A percentile compares a stretch with the other conserved stretches of the same genome.
Evolutionary conservation across 2,329 filamentous ascomycete genomes (phyloP).

Genomic region (Geosmithia morbida): DNA sequence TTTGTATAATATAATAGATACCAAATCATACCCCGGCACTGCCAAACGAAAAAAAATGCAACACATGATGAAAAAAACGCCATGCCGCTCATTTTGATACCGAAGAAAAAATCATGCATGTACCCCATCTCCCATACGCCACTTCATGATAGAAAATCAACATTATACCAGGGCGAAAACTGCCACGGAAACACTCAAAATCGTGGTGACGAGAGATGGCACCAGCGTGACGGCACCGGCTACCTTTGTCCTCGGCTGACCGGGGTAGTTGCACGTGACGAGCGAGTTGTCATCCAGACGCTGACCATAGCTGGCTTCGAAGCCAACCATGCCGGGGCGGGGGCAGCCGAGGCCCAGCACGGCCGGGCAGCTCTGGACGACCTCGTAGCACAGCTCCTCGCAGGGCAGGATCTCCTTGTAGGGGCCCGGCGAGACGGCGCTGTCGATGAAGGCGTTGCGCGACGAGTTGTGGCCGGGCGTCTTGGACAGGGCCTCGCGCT

Average conservation of each 20-base stretch:
- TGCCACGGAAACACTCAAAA: constrained; percentile 1
- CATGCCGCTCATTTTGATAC: background rate
- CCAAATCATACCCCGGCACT: background rate
- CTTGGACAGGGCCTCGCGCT: constrained; percentile 3
- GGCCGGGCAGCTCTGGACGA: constrained; percentile 76
- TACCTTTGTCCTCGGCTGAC: constrained; percentile 6
- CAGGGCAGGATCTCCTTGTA: constrained; percentile 92
- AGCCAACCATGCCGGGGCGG: constrained; percentile 14
- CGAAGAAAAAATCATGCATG: background rate
- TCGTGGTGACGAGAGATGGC: constrained; percentile 6
- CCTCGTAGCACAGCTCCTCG: constrained; percentile 70
- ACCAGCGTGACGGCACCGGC: background rate
- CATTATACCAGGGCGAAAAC: background rate
- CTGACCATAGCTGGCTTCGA: constrained; percentile 19
- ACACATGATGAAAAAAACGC: background rate
- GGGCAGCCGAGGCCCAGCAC: constrained; percentile 67
- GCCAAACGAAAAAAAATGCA: background rate
- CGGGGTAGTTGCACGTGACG: constrained; percentile 22
- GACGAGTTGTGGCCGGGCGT: constrained; percentile 24
- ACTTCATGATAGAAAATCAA: background rate
- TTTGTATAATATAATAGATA: background rate
- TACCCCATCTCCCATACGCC: background rate
- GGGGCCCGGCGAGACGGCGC: constrained; percentile 60
- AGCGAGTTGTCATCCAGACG: constrained; percentile 8
- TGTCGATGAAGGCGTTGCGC: constrained; percentile 61